Conservation (phyloP, 768 basidiomycete species). For the Cystofilobasidium capitatum region DNA sequence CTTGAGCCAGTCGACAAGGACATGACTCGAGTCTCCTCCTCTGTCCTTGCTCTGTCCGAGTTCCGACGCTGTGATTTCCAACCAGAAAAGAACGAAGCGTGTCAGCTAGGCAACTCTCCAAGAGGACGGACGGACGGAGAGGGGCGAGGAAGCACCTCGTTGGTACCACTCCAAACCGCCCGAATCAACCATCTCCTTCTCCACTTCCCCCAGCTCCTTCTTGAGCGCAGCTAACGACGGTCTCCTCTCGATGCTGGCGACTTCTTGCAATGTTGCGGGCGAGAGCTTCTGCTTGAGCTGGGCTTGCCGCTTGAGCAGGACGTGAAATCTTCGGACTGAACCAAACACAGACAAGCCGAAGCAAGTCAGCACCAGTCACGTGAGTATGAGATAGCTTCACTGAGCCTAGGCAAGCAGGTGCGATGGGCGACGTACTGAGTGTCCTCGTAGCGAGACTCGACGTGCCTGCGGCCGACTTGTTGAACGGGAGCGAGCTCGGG, state of each 20-base stretch:
- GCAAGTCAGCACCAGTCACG: no score
- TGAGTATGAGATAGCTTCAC: neutral
- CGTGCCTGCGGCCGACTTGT: conserved; percentile 11
- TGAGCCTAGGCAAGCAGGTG: neutral
- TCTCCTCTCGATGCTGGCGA: conserved; percentile 24
- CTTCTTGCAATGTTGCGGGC: neutral
- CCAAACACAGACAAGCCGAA: neutral
- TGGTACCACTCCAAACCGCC: conserved; percentile 77
- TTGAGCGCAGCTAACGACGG: conserved; percentile 17
- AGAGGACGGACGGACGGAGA: neutral
- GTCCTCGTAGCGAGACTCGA: conserved; percentile 22
- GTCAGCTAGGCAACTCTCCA: neutral
- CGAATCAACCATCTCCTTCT: conserved; percentile 54
- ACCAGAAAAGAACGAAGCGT: neutral
- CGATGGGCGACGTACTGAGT: conserved; percentile 8
- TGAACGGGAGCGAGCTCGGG: neutral
- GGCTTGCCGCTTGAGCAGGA: conserved; percentile 59
- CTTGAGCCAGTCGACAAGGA: conserved; percentile 66
- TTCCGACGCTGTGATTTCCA: conserved; percentile 52
- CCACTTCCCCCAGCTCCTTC: conserved; percentile 48
- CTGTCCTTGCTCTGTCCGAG: conserved; percentile 70
- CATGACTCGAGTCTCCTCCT: conserved; percentile 78
- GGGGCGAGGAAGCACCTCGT: conserved; percentile 29
- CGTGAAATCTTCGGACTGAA: conserved; percentile 61
- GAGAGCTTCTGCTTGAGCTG: conserved; percentile 43